Evolutionary conservation across 129 eudicot genomes (phyloP), one percentile per base, ranked within the genome.

Genomic region (Artemisia tridentata): DNA sequence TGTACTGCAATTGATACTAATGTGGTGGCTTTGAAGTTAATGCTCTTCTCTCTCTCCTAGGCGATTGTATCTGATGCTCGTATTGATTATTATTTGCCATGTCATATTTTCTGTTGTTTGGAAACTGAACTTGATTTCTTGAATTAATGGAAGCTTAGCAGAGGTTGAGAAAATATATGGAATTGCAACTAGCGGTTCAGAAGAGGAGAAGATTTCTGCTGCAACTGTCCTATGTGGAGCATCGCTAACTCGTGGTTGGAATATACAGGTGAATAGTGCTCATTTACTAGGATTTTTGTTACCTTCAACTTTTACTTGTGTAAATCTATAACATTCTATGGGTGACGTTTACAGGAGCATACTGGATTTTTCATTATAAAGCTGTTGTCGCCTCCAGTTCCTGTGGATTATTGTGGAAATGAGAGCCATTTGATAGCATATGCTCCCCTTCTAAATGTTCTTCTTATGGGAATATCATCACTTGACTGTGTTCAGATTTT

Each of bases 191-290:
- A 72, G 58, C 45, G 97, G 97, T 41, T 75, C 93, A 55, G 86
- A 80, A 14, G 91, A 85, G 2, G 99, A 93, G 82, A 93, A 89
- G 84, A 82, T 87, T 51, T 82, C 88, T 71, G 96, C 99, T 74
- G 99, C 99, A 51, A 84, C 91, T 38, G 61, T 93, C 77, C 74
- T 93, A 27, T 93, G 99, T 77, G 97, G 99, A 72, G 90, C 93
- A 13, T 90, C 99, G 67, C 76, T 90, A 71, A 70, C 78, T 82
- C 99, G 99, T 62, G 99, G 99, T 66, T 93, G 99, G 99, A 93
- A 87, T 72, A 81, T 93, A 55, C 99, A 93, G 89, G 99, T 87
- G 74, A 50, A 53, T 48, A 17, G 45, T 72, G 48, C 61, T 48
- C 68, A 8, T 50, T 54, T 60, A 48, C 49, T 7, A 46, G 29